A percentile compares a stretch with the other conserved stretches of the same genome.
These are phyloP conservation scores for Pelargonium fulgidum DNA, from an alignment of 441 rosid genomes.

Conservation along the genomic window DNA sequence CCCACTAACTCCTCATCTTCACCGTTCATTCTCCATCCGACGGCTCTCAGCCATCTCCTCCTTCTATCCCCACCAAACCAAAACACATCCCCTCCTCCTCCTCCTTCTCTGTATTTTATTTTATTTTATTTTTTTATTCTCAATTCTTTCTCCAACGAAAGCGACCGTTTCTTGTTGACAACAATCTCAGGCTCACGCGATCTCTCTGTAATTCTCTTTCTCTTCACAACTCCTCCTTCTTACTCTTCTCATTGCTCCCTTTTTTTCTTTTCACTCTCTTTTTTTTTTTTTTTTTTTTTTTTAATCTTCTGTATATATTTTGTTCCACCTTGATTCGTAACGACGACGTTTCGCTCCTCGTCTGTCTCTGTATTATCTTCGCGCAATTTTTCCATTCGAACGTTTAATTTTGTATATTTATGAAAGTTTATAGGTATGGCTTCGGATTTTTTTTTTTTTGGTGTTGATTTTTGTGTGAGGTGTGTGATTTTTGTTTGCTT, in stretches of 20 bases:
- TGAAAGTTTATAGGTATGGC: not conserved
- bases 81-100: not conserved
- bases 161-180: slow-evolving; percentile 6
- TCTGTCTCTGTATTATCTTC: not conserved
- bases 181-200: slow-evolving; percentile 6
- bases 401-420: not conserved
- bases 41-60: not conserved
- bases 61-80: slow-evolving; percentile 7
- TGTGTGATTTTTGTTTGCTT: not conserved
- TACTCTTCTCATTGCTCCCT: not conserved
- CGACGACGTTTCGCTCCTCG: not conserved
- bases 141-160: not conserved
- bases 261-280: no score
- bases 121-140: not conserved
- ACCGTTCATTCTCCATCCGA: not conserved
- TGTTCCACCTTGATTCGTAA: not conserved
- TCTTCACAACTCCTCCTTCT: not conserved
- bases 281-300: not conserved
- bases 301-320: not conserved
- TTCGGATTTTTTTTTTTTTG: not conserved
- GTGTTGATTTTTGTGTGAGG: not conserved
- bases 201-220: slow-evolving; percentile 2
- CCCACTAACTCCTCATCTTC: not conserved
- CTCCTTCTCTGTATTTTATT: not conserved
- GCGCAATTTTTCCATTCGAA: not conserved